phyloP scores from a whole-genome alignment of 192 early-diverging fungal species.

The Backusella mclennaniae region DNA sequence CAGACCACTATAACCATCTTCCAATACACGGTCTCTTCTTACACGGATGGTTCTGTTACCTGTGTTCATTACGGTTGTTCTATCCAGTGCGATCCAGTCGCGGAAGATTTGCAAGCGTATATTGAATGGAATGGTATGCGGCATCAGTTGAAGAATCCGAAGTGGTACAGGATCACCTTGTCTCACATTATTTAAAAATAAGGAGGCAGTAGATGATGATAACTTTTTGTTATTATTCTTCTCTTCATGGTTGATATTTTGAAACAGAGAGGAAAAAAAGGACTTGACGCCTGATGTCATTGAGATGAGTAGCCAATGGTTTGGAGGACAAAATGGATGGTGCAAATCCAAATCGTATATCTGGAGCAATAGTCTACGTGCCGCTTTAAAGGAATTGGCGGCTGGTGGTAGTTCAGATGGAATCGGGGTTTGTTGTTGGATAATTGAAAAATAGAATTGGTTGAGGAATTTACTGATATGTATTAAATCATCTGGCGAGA shows the following conservation, averaged over 20 bases:
- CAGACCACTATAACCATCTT: slow-evolving; percentile 66
- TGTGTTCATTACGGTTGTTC: slow-evolving; percentile 28
- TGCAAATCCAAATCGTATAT: slow-evolving; percentile 63
- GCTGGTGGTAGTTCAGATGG: slow-evolving; percentile 16
- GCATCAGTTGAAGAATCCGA: slow-evolving; percentile 74
- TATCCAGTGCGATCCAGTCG: slow-evolving; percentile 65
- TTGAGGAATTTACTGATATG: slow-evolving; percentile 61
- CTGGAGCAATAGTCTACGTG: slow-evolving; percentile 63
- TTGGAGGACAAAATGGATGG: slow-evolving; percentile 53
- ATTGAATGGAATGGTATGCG: slow-evolving; percentile 88
- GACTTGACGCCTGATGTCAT: slow-evolving; percentile 25
- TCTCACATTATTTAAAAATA: slow-evolving; percentile 38
- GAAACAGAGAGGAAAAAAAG: slow-evolving; percentile 27
- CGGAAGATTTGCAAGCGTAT: slow-evolving; percentile 85
- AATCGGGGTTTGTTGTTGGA: slow-evolving; percentile 37
- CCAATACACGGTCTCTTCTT: slow-evolving; percentile 62
- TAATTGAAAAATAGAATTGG: slow-evolving; percentile 57
- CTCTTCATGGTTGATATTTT: neutral
- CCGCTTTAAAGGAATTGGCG: slow-evolving; percentile 41
- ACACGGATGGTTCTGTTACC: slow-evolving; percentile 44
- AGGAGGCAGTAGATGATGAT: slow-evolving; percentile 32
- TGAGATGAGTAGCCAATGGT: slow-evolving; percentile 59
- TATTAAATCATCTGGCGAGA: slow-evolving; percentile 9
- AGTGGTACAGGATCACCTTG: slow-evolving; percentile 45
- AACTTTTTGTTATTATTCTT: neutral